Conservation (phyloP, 1,284 basidiomycete species). For the Ustilago crameri region DNA sequence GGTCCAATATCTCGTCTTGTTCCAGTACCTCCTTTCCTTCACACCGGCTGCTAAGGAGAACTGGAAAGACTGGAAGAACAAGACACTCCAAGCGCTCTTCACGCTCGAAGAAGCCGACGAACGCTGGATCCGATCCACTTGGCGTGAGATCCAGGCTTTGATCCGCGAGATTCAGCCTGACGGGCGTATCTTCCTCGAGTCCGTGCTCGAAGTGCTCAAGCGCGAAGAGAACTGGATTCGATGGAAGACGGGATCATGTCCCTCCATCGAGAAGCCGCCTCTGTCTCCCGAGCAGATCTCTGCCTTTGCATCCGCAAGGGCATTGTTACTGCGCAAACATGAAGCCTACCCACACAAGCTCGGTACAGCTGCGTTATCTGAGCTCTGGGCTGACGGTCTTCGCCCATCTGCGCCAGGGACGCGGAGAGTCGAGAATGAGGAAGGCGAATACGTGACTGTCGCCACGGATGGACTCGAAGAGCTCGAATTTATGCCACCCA, state of each 20-base stretch:
- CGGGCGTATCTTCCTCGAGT: constrained; percentile 53
- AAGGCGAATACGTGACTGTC: constrained; percentile 50
- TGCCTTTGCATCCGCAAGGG: constrained; percentile 34
- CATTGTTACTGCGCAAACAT: constrained; percentile 25
- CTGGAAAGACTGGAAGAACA: constrained; percentile 71
- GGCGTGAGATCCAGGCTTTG: constrained; percentile 56
- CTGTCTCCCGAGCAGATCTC: constrained; percentile 43
- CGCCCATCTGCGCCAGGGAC: constrained; percentile 36
- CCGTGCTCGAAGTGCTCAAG: constrained; percentile 52
- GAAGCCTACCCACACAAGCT: constrained; percentile 48
- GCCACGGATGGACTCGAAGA: constrained; percentile 63
- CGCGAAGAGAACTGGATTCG: constrained; percentile 61
- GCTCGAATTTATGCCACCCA: constrained; percentile 51
- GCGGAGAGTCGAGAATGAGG: constrained; percentile 50
- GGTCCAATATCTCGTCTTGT: constrained; percentile 83
- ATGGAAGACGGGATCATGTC: constrained; percentile 64
- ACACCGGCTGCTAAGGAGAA: constrained; percentile 76
- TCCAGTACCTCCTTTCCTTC: constrained; percentile 82
- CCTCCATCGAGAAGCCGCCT: constrained; percentile 57
- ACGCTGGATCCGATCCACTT: constrained; percentile 59
- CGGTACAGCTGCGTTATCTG: constrained; percentile 62
- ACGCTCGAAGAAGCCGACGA: constrained; percentile 55
- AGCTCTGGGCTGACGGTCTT: constrained; percentile 64
- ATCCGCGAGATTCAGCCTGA: constrained; percentile 57
- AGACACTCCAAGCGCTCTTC: constrained; percentile 49